Evolutionary conservation across 768 basidiomycete species (phyloP).

Genomic region (Lentinus tigrinus): DNA sequence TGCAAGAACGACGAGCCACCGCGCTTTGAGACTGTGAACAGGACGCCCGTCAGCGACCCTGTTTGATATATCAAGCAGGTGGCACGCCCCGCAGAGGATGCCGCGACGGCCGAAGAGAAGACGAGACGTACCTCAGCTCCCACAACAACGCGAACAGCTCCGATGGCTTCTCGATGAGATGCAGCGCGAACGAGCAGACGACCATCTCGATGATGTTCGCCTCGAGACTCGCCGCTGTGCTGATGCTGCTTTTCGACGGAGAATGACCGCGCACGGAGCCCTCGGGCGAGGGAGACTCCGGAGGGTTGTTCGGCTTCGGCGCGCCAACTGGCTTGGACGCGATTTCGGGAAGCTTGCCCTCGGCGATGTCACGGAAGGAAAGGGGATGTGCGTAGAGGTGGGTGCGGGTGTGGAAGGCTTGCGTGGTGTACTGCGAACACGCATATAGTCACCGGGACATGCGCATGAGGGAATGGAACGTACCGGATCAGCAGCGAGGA

Average conservation of each 20-base stretch:
- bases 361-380: conserved; percentile 62
- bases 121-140: conserved; percentile 41
- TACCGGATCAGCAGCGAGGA: conserved; percentile 54
- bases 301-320: conserved; percentile 8
- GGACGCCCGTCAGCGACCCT: neutral
- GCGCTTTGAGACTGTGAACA: conserved; percentile 46
- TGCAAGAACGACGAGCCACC: conserved; percentile 68
- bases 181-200: conserved; percentile 73
- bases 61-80: too few species aligned
- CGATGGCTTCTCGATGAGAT: conserved; percentile 60
- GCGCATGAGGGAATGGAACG: conserved; percentile 20
- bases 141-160: conserved; percentile 64
- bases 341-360: conserved; percentile 46
- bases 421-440: conserved; percentile 51
- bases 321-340: conserved; percentile 16
- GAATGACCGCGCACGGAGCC: conserved; percentile 1
- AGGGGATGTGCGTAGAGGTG: conserved; percentile 52
- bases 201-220: conserved; percentile 50
- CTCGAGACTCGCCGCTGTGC: neutral
- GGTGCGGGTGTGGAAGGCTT: conserved; percentile 57
- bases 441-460: neutral
- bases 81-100: too few species aligned
- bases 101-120: too few species aligned
- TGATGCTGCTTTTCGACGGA: neutral
- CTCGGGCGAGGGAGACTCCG: conserved; percentile 5